Evolutionary conservation across 1,284 basidiomycete genomes (phyloP), one percentile per base, ranked within the genome.

Genomic region (Ustilago cynodontis): DNA sequence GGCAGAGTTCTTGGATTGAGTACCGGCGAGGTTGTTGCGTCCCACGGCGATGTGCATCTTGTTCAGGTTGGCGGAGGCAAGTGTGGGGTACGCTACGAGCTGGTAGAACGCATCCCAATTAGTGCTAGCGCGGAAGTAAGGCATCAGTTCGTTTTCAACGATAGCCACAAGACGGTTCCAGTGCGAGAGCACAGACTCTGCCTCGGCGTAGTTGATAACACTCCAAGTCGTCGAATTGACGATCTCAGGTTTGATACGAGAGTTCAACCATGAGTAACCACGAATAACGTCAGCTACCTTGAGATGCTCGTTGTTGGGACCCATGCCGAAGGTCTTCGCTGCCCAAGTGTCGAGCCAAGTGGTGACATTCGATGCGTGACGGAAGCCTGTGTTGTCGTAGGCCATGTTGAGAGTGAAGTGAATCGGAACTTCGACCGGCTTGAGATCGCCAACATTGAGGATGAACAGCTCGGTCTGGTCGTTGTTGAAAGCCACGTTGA

Each of bases 361-460:
- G 88, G 89, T 82, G 11, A 87, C 83, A 14, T 70, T 61, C 54
- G 43, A 26, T 2, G 62, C 33, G 33, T 65, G 62, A 3, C 5
- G 33, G 24, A 60, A 57, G 18, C 24, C 16, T 0, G 89, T 86
- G 0, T 89, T 85, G 78, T 92, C 88, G 88, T 90, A 93, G 1
- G 89, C 91, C 54, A 89, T 89, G 20, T 87, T 87, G 72, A 92
- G 86, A 88, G 91, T 92, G 83, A 91, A 92, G 73, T 92, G 91
- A 24, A 88, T 90, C 50, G 91, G 89, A 7, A 78, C 74, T 78
- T 93, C 92, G 78, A 91, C 91, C 0, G 91, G 91, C 82, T 93
- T 93, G 41, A 93, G 85, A 78, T 93, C 92, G 22, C 91, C 91
- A 37, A 87, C 86, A 63, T 87, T 87, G 59, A 87, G 72, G 35